These are phyloP conservation scores for Leishmania tarentolae DNA, from an alignment of 208 protist species.

Conservation along the genomic window DNA sequence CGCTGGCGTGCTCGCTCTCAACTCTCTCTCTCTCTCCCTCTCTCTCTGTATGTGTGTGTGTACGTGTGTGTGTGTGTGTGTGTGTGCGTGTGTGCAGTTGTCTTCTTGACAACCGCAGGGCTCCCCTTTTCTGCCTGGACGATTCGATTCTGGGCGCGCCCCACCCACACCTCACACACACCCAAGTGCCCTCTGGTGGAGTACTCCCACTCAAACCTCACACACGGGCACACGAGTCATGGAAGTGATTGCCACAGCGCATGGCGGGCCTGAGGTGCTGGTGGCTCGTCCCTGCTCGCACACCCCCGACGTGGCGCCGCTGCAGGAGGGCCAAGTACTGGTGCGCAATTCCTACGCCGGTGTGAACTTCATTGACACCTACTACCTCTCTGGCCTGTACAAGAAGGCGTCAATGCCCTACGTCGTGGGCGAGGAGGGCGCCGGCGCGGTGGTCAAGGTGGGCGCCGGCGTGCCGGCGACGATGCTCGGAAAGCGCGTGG, in stretches of 20 bases:
- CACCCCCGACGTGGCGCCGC: conserved; percentile 8
- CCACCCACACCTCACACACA: not conserved
- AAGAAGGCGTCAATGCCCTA: conserved; percentile 71
- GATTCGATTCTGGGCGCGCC: not conserved
- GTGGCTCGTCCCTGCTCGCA: conserved; percentile 2
- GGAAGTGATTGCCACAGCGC: conserved; percentile 39
- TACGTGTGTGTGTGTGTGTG: too few relatives aligned
- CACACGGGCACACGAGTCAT: conserved; percentile 18
- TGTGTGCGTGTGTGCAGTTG: not conserved
- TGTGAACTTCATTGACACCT: conserved; percentile 95
- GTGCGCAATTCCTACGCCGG: conserved; percentile 61
- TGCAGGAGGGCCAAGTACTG: conserved; percentile 41
- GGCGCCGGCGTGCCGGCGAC: conserved; percentile 13
- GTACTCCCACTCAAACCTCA: not conserved
- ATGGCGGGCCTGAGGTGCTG: conserved; percentile 42
- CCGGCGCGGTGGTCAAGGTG: conserved; percentile 60
- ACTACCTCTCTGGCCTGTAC: conserved; percentile 85
- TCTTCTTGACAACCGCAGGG: not conserved
- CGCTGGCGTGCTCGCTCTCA: not conserved
- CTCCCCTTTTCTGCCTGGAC: not conserved
- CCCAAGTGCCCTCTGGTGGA: not conserved
- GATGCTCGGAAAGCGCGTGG: conserved; percentile 68
- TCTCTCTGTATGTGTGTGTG: not conserved
- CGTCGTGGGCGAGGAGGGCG: conserved; percentile 76
- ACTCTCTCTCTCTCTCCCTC: not conserved